A percentile compares a stretch with the other conserved stretches of the same genome.
Conservation (phyloP, 352 stramenopile genomes). For the Lagenidium giganteum region DNA sequence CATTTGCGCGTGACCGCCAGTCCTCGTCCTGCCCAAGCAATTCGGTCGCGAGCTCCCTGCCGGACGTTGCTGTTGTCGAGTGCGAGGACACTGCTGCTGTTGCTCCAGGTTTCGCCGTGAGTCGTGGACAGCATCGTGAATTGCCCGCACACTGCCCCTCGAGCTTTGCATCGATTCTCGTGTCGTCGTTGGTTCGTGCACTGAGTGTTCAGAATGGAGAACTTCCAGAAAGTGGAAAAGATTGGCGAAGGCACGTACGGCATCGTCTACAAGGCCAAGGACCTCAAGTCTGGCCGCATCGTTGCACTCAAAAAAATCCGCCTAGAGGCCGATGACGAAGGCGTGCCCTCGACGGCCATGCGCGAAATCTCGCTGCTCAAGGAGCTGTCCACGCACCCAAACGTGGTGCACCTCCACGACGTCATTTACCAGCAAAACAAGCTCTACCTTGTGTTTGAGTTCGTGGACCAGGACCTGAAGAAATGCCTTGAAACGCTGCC, state of each 20-base stretch:
- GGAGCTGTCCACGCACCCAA: constrained; percentile 92
- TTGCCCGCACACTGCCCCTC: too few relatives aligned
- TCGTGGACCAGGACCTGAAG: constrained; percentile 85
- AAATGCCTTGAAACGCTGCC: constrained; percentile 91
- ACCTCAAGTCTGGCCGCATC: constrained; percentile 86
- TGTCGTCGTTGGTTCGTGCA: neutral
- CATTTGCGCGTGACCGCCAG: too few relatives aligned
- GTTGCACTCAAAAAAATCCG: constrained; percentile 94
- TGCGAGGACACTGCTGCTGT: too few relatives aligned
- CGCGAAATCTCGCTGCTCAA: constrained; percentile 96
- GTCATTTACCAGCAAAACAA: constrained; percentile 85
- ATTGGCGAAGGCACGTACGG: constrained; percentile 95
- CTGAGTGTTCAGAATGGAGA: constrained; percentile 48
- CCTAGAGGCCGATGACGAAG: constrained; percentile 91
- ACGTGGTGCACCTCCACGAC: constrained; percentile 89
- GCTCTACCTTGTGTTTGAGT: constrained; percentile 86
- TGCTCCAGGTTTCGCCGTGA: too few relatives aligned
- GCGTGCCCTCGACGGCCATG: constrained; percentile 97
- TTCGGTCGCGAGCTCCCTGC: too few relatives aligned
- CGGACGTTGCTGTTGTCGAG: too few relatives aligned
- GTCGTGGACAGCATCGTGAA: too few relatives aligned
- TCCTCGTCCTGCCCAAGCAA: too few relatives aligned
- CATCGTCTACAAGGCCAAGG: constrained; percentile 96
- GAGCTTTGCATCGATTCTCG: too few relatives aligned
- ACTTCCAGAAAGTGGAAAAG: constrained; percentile 84